Evolutionary conservation across 129 eudicot species (phyloP).

Genomic region (Artemisia argyi): DNA sequence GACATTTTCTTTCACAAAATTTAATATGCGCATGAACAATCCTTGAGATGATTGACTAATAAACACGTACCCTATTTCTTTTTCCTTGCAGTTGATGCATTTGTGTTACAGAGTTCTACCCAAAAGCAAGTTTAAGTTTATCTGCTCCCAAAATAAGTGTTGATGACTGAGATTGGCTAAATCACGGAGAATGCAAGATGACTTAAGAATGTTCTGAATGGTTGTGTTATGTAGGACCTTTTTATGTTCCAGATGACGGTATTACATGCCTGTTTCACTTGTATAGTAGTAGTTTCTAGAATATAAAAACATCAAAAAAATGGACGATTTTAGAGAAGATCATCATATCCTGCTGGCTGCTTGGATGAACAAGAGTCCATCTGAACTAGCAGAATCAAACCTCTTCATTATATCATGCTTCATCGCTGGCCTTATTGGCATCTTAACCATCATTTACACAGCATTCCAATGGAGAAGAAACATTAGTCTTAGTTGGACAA

Average conservation of each 20-base stretch:
- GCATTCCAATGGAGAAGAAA: conserved; percentile 99
- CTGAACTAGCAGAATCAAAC: conserved; percentile 68
- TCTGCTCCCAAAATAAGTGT: conserved; percentile 4
- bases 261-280: neutral
- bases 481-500: conserved; percentile 93
- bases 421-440: conserved; percentile 84
- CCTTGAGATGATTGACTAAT: neutral
- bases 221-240: conserved; percentile 13
- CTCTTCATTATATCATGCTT: conserved; percentile 75
- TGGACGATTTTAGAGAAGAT: conserved; percentile 77
- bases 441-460: conserved; percentile 80
- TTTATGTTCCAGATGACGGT: conserved; percentile 17
- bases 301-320: conserved; percentile 28
- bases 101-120: neutral
- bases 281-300: conserved; percentile 17
- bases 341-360: conserved; percentile 54
- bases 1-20: neutral
- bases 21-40: neutral
- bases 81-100: conserved; percentile 24
- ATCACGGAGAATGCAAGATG: conserved; percentile 23
- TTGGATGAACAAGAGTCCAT: conserved; percentile 56
- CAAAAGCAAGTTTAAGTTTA: neutral
- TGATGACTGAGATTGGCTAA: neutral
- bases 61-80: neutral
- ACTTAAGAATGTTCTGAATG: neutral